These are phyloP conservation scores for Fusarium nematophilum DNA, from an alignment of 2,329 filamentous ascomycete species.

Conservation along the genomic window DNA sequence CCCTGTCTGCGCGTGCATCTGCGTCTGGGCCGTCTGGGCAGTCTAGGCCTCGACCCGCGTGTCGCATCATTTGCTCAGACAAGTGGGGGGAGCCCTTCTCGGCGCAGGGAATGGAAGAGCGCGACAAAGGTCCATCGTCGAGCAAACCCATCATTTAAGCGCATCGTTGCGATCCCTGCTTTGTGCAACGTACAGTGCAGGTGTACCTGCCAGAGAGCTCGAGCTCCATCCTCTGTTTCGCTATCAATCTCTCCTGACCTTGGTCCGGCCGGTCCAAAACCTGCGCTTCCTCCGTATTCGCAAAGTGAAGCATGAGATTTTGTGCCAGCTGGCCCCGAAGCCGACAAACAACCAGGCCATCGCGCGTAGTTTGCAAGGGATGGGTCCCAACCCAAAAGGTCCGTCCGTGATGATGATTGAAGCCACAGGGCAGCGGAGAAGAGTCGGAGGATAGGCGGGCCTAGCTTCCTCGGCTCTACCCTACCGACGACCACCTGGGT, in stretches of 20 bases:
- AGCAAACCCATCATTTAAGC: too few species aligned
- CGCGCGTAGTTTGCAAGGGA: neutral
- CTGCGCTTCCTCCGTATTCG: neutral
- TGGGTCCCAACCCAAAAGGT: neutral
- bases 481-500: constrained; percentile 38
- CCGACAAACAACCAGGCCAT: neutral
- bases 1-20: constrained; percentile 37
- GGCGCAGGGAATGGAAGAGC: constrained; percentile 26
- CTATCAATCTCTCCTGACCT: neutral
- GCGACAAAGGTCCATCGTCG: constrained; percentile 22
- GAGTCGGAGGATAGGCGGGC: constrained; percentile 40
- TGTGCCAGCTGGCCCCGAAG: neutral
- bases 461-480: constrained; percentile 42
- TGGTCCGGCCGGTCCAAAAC: too few species aligned
- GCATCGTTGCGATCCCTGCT: constrained; percentile 25
- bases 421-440: constrained; percentile 19
- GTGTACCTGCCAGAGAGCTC: constrained; percentile 13
- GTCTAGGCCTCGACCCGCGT: constrained; percentile 38
- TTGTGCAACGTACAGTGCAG: constrained; percentile 22
- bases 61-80: constrained; percentile 42
- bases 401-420: constrained; percentile 15
- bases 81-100: constrained; percentile 32
- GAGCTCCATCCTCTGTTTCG: neutral
- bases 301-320: neutral
- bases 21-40: constrained; percentile 19